A percentile compares a stretch with the other conserved stretches of the same genome.
Conservation (phyloP, 306 rosid species). For the Sicyos baderoa region DNA sequence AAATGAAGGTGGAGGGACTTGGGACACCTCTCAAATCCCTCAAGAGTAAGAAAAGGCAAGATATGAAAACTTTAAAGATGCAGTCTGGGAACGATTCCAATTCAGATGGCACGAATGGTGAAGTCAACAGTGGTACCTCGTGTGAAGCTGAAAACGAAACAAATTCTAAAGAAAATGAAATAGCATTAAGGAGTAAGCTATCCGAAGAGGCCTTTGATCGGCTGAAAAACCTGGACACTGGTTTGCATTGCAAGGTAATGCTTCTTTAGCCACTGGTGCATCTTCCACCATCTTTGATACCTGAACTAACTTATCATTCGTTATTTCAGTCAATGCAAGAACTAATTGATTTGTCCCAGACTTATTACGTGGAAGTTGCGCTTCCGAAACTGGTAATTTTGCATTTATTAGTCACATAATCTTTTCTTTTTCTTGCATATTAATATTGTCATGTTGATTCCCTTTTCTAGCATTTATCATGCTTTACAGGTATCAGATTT, state of each 20-base stretch:
- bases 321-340: conserved; percentile 74
- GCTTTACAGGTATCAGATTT: conserved; percentile 89
- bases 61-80: conserved; percentile 37
- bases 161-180: conserved; percentile 65
- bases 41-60: conserved; percentile 69
- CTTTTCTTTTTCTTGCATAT: conserved; percentile 15
- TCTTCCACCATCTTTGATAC: conserved; percentile 18
- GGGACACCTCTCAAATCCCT: conserved; percentile 86
- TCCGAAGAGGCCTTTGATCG: conserved; percentile 71
- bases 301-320: conserved; percentile 30
- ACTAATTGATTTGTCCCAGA: conserved; percentile 58
- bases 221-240: conserved; percentile 82
- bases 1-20: conserved; percentile 95
- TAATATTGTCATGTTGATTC: conserved; percentile 27
- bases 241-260: conserved; percentile 86
- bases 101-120: conserved; percentile 34
- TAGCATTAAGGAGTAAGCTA: conserved; percentile 49
- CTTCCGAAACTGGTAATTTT: conserved; percentile 92
- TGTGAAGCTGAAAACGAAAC: conserved; percentile 46
- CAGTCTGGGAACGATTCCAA: conserved; percentile 38
- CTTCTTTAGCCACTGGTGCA: conserved; percentile 17
- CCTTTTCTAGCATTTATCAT: conserved; percentile 26
- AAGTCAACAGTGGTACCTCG: conserved; percentile 39
- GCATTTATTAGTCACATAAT: conserved; percentile 27
- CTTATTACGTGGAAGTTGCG: conserved; percentile 86